These are phyloP conservation scores for Chimonanthus praecox DNA, from an alignment of 164 flowering plant genomes.

Conservation along the genomic window DNA sequence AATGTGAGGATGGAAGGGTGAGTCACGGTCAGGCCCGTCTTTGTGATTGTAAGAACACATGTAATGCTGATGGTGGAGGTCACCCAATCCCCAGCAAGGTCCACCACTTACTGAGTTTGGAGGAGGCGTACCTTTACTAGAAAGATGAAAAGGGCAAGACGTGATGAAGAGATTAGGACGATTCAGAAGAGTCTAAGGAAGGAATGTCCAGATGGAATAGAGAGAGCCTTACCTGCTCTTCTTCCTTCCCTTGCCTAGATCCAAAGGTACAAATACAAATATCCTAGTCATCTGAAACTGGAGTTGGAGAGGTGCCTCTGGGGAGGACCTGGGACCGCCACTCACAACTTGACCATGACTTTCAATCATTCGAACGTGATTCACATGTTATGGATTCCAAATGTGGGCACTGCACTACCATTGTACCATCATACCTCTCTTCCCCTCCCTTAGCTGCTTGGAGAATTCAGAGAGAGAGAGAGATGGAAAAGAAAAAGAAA, in stretches of 20 bases:
- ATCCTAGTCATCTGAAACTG: not conserved
- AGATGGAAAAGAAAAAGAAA: too few species aligned
- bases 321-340: slow-evolving; percentile 12
- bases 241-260: not conserved
- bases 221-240: not conserved
- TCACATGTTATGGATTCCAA: slow-evolving; percentile 10
- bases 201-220: not conserved
- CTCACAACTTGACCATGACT: slow-evolving; percentile 12
- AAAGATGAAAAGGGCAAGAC: slow-evolving; percentile 16
- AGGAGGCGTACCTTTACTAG: not conserved
- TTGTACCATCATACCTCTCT: not conserved
- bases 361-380: slow-evolving; percentile 15
- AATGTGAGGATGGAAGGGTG: too few species aligned
- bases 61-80: not conserved
- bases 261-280: not conserved
- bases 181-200: slow-evolving; percentile 1
- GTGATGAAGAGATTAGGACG: slow-evolving; percentile 12
- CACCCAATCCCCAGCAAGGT: not conserved
- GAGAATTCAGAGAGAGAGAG: too few species aligned
- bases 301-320: not conserved
- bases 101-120: not conserved
- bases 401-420: not conserved
- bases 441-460: not conserved
- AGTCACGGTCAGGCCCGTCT: too few species aligned
- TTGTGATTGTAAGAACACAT: too few species aligned